Base-by-base conservation (phyloP, 2,329 filamentous ascomycete genomes). In the Cladosporium sp. region DNA sequence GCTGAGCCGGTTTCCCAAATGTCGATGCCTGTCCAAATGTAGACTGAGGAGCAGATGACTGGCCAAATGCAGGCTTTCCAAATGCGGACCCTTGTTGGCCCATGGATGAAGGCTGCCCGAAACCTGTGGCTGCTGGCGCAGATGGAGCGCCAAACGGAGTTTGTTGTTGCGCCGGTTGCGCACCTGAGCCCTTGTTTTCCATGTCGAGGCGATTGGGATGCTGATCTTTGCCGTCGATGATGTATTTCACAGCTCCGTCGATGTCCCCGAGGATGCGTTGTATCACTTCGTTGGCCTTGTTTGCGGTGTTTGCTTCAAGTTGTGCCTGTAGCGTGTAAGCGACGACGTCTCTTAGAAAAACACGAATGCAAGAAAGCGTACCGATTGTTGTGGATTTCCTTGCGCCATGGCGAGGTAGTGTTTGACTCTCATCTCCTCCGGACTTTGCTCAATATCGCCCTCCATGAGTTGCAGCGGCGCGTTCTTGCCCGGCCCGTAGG, bases 401-500 rank as follows among this genome's bases (percentile, higher is more conserved):
- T 78, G 64, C 7, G 80, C 78, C 36, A 76, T 73, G 2, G 80
- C 80, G 47, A 83, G 74, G 63, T 92, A 91, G 64, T 89, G 85
- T 18, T 75, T 71, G 22, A 91, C 65, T 43, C 90, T 80, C 65
- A 95, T 80, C 69, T 97, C 92, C 67, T 97, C 92, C 36, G 87
- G 86, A 62, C 89, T 95, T 67, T 90, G 86, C 67, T 97, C 92
- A 15, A 90, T 80, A 5, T 81, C 76, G 1, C 89, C 90, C 47
- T 89, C 89, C 61, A 96, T 91, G 1, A 96, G 77, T 68, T 96
- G 89, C 15, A 82, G 82, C 0, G 91, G 91, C 1, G 86, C 82
- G 59, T 90, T 81, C 61, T 75, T 79, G 3, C 86, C 86, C 0
- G 91, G 90, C 0, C 84, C 88, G 68, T 96, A 97, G 18, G 86